phyloP scores from a whole-genome alignment of 106 monocot genomes.

The Dendrobium officinale region DNA sequence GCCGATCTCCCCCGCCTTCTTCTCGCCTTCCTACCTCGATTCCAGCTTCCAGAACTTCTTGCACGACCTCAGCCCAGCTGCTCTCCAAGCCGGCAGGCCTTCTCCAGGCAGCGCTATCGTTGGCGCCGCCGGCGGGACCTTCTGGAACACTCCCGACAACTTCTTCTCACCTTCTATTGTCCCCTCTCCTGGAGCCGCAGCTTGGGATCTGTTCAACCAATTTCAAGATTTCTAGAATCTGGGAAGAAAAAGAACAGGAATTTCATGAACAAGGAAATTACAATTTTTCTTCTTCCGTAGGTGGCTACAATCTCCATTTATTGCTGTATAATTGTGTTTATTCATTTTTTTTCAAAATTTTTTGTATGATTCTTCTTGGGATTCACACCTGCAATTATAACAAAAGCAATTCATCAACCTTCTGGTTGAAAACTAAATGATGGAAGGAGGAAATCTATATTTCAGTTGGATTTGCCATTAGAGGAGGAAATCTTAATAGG shows the following conservation, averaged over 20 bases:
- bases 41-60: constrained; percentile 22
- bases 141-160: constrained; percentile 15
- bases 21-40: constrained; percentile 38
- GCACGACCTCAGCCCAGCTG: constrained; percentile 36
- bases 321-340: too few species aligned
- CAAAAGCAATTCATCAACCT: too few species aligned
- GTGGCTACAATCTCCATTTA: too few species aligned
- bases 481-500: too few species aligned
- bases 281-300: too few species aligned
- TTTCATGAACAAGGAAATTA: too few species aligned
- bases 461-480: too few species aligned
- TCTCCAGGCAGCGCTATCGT: neutral
- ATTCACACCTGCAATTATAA: too few species aligned
- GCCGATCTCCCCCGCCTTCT: constrained; percentile 36
- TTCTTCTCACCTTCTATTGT: constrained; percentile 26
- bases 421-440: too few species aligned
- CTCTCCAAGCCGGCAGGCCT: neutral
- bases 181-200: constrained; percentile 28
- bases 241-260: neutral
- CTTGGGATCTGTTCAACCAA: constrained; percentile 31
- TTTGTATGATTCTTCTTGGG: too few species aligned
- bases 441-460: too few species aligned
- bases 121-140: constrained; percentile 6
- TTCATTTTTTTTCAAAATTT: too few species aligned
- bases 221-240: constrained; percentile 20